phyloP scores from a whole-genome alignment of 2,329 filamentous ascomycete species.

The Beauveria sp. region DNA sequence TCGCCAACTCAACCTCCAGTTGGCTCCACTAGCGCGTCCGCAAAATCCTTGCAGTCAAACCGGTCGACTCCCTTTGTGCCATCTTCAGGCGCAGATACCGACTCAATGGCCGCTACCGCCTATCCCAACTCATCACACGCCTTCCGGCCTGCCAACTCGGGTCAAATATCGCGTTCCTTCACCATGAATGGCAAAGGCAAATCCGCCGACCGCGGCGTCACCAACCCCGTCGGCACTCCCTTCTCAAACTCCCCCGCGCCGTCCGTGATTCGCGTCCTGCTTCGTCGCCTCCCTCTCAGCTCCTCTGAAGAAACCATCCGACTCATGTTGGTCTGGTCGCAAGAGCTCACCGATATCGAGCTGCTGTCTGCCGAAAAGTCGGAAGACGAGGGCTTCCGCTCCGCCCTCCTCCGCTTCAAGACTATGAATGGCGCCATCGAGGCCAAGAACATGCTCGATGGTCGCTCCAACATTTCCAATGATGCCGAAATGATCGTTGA shows the following conservation, averaged over 20 bases:
- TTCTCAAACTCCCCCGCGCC: conserved; percentile 28
- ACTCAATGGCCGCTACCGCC: conserved; percentile 39
- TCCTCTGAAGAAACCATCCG: conserved; percentile 47
- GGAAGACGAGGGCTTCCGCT: conserved; percentile 41
- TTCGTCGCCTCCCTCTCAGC: conserved; percentile 46
- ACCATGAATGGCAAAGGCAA: conserved; percentile 24
- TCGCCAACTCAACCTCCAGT: conserved; percentile 16
- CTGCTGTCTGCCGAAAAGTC: conserved; percentile 42
- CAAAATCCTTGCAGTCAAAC: conserved; percentile 19
- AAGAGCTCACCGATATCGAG: conserved; percentile 45
- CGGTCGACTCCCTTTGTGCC: conserved; percentile 26
- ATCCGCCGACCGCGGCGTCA: conserved; percentile 35
- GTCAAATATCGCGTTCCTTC: conserved; percentile 27
- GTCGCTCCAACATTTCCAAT: conserved; percentile 43
- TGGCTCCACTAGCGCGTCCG: conserved; percentile 20
- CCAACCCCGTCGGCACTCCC: conserved; percentile 32
- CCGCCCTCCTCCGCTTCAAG: conserved; percentile 47
- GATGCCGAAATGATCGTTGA: conserved; percentile 50
- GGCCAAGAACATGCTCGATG: conserved; percentile 50
- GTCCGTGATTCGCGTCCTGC: conserved; percentile 36
- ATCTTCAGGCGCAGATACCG: conserved; percentile 18
- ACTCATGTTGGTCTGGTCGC: conserved; percentile 51
- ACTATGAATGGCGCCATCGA: conserved; percentile 45
- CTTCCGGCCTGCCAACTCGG: conserved; percentile 26
- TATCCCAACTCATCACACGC: conserved; percentile 29